Percentiles rank a stretch among this genome's conserved stretches.
Evolutionary conservation across 2,329 filamentous ascomycete species (phyloP).

Genomic region (Alternaria triticimaculans): DNA sequence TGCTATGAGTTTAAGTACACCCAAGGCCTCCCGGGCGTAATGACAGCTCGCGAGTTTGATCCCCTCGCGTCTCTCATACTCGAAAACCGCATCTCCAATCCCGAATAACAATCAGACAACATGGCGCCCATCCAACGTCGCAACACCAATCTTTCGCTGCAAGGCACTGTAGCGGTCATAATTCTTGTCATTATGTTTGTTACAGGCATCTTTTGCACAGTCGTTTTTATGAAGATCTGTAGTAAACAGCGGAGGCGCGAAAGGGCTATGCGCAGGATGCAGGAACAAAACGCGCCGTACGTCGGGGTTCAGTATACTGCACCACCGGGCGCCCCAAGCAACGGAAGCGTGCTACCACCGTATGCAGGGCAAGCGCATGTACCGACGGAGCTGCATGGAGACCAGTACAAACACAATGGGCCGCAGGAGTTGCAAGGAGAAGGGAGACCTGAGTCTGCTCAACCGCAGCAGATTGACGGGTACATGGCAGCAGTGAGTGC

Average conservation of each 20-base stretch:
- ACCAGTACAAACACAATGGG: background rate
- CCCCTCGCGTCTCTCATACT: background rate
- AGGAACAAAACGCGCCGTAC: constrained; percentile 11
- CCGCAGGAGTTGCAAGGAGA: constrained; percentile 16
- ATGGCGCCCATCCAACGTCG: constrained; percentile 18
- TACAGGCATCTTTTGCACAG: constrained; percentile 5
- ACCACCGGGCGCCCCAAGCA: background rate
- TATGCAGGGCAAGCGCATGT: background rate
- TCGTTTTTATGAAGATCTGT: constrained; percentile 12
- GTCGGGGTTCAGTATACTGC: background rate
- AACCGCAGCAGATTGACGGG: constrained; percentile 16
- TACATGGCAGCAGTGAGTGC: constrained; percentile 6
- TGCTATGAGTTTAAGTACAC: background rate
- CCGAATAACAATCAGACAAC: background rate
- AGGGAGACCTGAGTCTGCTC: background rate
- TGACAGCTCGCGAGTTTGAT: background rate
- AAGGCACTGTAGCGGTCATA: constrained; percentile 1
- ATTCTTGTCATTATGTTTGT: background rate
- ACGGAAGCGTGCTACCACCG: background rate
- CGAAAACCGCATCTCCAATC: background rate
- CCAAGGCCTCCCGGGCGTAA: background rate
- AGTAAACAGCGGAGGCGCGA: constrained; percentile 15
- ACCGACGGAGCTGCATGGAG: background rate
- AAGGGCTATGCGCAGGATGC: constrained; percentile 10
- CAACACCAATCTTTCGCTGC: constrained; percentile 1